These are phyloP conservation scores for Rhypophila decipiens DNA, from an alignment of 495 filamentous ascomycete species.

Conservation along the genomic window DNA sequence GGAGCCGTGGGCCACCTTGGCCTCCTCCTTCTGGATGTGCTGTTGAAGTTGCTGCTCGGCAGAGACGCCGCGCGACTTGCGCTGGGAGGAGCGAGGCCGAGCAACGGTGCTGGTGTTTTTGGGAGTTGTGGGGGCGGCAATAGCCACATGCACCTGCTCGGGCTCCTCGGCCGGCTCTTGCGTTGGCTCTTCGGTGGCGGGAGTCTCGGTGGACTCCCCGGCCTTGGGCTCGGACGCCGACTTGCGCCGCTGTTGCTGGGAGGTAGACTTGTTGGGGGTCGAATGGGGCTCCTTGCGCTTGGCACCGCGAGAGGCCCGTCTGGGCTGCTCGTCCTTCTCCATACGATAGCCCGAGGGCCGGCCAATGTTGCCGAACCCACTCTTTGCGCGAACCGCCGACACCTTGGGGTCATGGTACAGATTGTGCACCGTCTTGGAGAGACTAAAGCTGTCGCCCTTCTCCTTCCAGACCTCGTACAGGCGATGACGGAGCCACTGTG, in stretches of 20 bases:
- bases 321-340: constrained; percentile 4
- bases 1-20: background rate
- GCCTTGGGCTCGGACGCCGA: background rate
- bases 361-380: constrained; percentile 42
- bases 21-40: background rate
- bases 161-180: background rate
- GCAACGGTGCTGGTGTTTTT: background rate
- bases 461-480: constrained; percentile 31
- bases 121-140: background rate
- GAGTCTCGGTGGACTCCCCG: background rate
- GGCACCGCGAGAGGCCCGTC: background rate
- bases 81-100: constrained; percentile 4
- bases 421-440: constrained; percentile 30
- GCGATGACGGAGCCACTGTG: constrained; percentile 44
- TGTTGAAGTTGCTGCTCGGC: background rate
- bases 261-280: constrained; percentile 8
- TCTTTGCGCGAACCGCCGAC: constrained; percentile 30
- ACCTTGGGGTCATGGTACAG: constrained; percentile 42
- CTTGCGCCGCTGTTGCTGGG: background rate
- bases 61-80: background rate
- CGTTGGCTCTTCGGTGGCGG: background rate
- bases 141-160: too few species aligned
- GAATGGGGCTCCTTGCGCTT: constrained; percentile 22
- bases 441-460: constrained; percentile 34
- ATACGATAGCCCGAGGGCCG: constrained; percentile 33